Conservation (phyloP, 106 monocot species). For the Allium fistulosum region DNA sequence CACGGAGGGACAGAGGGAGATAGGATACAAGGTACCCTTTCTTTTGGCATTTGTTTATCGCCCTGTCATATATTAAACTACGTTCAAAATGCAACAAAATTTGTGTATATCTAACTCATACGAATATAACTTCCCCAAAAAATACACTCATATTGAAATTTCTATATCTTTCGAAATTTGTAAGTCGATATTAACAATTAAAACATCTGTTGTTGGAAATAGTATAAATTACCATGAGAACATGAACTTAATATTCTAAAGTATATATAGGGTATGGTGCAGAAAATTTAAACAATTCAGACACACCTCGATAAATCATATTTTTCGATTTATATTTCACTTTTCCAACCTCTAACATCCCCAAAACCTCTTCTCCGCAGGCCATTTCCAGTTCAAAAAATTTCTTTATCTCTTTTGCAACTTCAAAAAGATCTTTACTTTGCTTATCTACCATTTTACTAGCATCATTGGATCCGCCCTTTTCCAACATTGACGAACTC, state of each 20-base stretch:
- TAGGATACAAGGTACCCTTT: too few species aligned
- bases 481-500: slow-evolving; percentile 12
- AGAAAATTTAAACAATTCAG: not conserved
- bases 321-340: slow-evolving; percentile 25
- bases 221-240: not conserved
- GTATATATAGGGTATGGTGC: not conserved
- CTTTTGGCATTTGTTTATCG: too few species aligned
- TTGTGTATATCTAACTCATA: too few species aligned
- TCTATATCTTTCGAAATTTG: not conserved
- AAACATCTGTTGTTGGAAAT: not conserved
- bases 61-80: too few species aligned
- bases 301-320: slow-evolving; percentile 43
- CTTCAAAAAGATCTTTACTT: slow-evolving; percentile 46
- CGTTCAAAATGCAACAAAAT: too few species aligned
- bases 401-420: slow-evolving; percentile 52
- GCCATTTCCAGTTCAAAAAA: slow-evolving; percentile 41
- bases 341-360: slow-evolving; percentile 61
- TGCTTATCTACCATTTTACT: slow-evolving; percentile 9
- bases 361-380: slow-evolving; percentile 47
- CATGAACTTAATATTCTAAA: not conserved
- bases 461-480: slow-evolving; percentile 10
- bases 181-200: not conserved
- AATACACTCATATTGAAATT: not conserved
- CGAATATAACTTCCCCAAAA: not conserved
- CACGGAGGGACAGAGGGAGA: too few species aligned